phyloP scores from a whole-genome alignment of 768 basidiomycete species.

The Xerocomus brunneocitrinus region DNA sequence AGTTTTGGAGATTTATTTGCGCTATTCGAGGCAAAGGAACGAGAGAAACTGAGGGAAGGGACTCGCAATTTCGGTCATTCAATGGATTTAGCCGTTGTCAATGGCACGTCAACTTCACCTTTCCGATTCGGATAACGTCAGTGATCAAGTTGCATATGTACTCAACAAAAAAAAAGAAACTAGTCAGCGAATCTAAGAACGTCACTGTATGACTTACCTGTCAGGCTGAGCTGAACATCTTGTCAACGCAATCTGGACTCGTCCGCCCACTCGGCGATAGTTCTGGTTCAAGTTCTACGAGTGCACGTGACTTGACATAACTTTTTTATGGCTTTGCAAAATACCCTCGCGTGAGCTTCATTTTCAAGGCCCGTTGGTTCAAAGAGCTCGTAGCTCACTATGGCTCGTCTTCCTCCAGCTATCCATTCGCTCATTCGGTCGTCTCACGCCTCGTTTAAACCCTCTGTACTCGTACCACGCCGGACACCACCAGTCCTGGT shows the following conservation, averaged over 20 bases:
- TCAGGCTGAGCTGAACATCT: not conserved
- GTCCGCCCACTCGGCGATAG: not conserved
- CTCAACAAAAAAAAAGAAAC: not conserved
- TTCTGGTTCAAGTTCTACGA: not conserved
- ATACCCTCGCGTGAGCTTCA: conserved; percentile 9
- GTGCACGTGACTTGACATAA: conserved; percentile 19
- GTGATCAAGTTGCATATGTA: too few relatives aligned
- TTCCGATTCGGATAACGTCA: too few relatives aligned
- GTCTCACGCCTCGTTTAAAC: conserved; percentile 9
- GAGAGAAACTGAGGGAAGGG: not conserved
- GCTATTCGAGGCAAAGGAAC: not conserved
- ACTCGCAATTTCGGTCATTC: not conserved
- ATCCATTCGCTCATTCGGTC: conserved; percentile 9
- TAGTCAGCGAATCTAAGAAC: not conserved
- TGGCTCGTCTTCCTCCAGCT: conserved; percentile 22
- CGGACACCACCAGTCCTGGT: conserved; percentile 10
- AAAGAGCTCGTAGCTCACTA: conserved; percentile 1
- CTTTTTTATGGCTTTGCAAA: conserved; percentile 6
- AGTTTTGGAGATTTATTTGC: not conserved
- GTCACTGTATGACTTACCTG: not conserved
- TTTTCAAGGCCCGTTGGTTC: conserved; percentile 1
- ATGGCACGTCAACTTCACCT: conserved; percentile 5
- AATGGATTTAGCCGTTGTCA: conserved; percentile 9
- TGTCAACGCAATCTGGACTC: not conserved
- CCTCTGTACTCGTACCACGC: conserved; percentile 8